Evolutionary conservation across 1,284 basidiomycete genomes (phyloP), one percentile per base, ranked within the genome.

Genomic region (Fomitopsis pinicola): DNA sequence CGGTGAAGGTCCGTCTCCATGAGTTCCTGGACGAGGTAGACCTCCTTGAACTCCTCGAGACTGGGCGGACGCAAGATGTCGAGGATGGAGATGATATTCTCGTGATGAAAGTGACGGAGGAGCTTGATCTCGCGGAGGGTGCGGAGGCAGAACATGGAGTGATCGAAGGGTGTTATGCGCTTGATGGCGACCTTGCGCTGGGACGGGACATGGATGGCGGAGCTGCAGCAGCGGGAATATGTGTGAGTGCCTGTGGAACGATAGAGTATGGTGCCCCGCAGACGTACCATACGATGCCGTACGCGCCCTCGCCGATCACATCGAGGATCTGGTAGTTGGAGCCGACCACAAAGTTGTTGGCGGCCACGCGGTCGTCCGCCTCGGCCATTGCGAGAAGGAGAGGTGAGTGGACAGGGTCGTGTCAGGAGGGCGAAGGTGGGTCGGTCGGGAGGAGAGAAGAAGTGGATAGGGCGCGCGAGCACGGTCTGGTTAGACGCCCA

Each of bases 1-100:
- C 93, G 86, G 72, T 95, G 92, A 69, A 95, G 78, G 73, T 95
- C 92, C 0, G 91, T 94, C 73, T 95, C 94, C 94, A 95, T 95
- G 59, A 95, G 81, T 73, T 95, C 94, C 75, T 94, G 88, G 7
- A 95, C 91, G 60, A 95, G 83, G 66, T 86, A 92, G 19, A 94
- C 92, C 69, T 95, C 93, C 42, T 77, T 85, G 73, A 95, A 94
- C 33, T 82, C 77, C 54, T 88, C 80, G 59, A 92, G 77, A 57
- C 76, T 81, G 26, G 85, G 76, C 4, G 82, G 82, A 42, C 78
- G 81, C 62, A 92, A 81, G 67, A 94, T 92, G 70, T 94, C 92
- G 66, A 93, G 84, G 69, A 94, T 93, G 35, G 88, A 84, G 73
- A 94, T 93, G 76, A 94, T 93, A 72, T 94, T 89, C 73, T 90